phyloP scores from a whole-genome alignment of 139 green algal genomes.

The Coccomyxa sp. region DNA sequence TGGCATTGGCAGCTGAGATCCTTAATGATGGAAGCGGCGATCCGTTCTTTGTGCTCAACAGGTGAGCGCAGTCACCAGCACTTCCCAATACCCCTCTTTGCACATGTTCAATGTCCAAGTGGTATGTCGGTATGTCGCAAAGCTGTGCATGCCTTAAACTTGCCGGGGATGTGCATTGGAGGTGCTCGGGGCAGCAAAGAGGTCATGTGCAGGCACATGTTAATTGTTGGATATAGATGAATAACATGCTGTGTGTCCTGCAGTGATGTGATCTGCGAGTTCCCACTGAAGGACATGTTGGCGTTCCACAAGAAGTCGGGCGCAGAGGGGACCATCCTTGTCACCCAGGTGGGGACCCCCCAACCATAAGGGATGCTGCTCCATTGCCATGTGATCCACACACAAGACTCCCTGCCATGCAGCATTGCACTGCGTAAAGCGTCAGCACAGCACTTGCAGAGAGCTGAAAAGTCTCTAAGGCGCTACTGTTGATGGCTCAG shows the following conservation, averaged over 20 bases:
- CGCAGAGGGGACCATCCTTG: constrained; percentile 92
- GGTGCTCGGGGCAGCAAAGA: neutral
- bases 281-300: constrained; percentile 86
- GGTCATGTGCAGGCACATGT: no score
- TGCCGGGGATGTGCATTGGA: neutral
- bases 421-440: no score
- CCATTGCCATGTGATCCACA: no score
- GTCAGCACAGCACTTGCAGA: no score
- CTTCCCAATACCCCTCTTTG: neutral
- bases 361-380: neutral
- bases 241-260: neutral
- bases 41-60: constrained; percentile 98
- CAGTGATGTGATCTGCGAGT: constrained; percentile 96
- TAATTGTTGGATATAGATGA: no score
- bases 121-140: neutral
- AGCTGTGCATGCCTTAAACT: neutral
- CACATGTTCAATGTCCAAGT: neutral
- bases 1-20: constrained; percentile 84
- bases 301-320: constrained; percentile 65
- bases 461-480: neutral
- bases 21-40: constrained; percentile 80
- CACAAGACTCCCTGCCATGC: no score
- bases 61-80: constrained; percentile 23
- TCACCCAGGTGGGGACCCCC: constrained; percentile 74
- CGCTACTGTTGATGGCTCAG: constrained; percentile 25